Evolutionary conservation across 2,329 filamentous ascomycete genomes (phyloP).

Genomic region (Colletotrichum sublineola): DNA sequence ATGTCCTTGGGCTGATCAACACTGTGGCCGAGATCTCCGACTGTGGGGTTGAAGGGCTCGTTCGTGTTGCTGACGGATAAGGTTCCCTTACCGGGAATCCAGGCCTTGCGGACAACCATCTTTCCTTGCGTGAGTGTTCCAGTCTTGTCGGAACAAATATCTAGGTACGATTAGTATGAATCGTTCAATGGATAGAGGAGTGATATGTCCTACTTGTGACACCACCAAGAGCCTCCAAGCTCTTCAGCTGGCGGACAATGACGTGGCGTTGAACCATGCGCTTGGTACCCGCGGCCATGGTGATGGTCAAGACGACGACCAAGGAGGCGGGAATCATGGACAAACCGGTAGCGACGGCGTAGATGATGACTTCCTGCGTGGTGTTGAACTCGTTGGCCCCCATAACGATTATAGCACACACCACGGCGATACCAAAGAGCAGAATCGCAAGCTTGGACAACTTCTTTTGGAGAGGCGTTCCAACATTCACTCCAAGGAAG

Average conservation of each 20-base stretch:
- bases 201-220: slow-evolving; percentile 53
- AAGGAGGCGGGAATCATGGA: slow-evolving; percentile 67
- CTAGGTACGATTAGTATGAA: slow-evolving; percentile 42
- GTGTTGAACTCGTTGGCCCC: slow-evolving; percentile 57
- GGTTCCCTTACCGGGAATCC: slow-evolving; percentile 62
- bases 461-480: slow-evolving; percentile 78
- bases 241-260: slow-evolving; percentile 65
- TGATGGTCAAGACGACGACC: slow-evolving; percentile 68
- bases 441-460: slow-evolving; percentile 77
- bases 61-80: slow-evolving; percentile 63
- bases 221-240: slow-evolving; percentile 66
- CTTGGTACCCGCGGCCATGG: slow-evolving; percentile 68
- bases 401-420: slow-evolving; percentile 61
- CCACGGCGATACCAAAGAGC: slow-evolving; percentile 71
- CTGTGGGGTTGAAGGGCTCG: slow-evolving; percentile 70
- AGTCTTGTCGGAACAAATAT: slow-evolving; percentile 71
- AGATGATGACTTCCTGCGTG: slow-evolving; percentile 57
- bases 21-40: slow-evolving; percentile 60
- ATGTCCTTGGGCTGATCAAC: slow-evolving; percentile 54
- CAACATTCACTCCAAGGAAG: slow-evolving; percentile 65
- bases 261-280: slow-evolving; percentile 67
- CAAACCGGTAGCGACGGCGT: slow-evolving; percentile 60
- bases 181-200: background rate
- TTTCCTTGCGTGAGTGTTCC: slow-evolving; percentile 67
- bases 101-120: slow-evolving; percentile 68